These are phyloP conservation scores for Aspergillus terreus DNA, from an alignment of 2,329 filamentous ascomycete species.

Conservation along the genomic window DNA sequence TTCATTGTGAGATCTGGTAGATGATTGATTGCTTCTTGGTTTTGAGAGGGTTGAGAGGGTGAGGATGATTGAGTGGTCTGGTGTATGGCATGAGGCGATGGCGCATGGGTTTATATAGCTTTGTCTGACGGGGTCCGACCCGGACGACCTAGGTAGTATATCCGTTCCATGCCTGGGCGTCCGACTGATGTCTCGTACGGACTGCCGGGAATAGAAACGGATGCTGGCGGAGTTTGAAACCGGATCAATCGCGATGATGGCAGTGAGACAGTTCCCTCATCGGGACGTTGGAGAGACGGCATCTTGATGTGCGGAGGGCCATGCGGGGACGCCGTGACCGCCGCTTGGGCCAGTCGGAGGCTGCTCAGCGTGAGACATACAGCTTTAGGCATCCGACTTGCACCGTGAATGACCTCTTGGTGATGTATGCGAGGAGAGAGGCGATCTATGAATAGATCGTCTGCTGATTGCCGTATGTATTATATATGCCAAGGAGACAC, in stretches of 20 bases:
- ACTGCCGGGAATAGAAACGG: not conserved
- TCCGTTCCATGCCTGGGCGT: not conserved
- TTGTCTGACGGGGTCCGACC: no score
- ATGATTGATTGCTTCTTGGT: not conserved
- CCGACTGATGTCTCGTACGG: not conserved
- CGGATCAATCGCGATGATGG: not conserved
- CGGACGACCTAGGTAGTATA: no score
- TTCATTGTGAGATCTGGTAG: constrained; percentile 22
- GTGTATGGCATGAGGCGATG: not conserved
- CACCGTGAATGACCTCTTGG: no score
- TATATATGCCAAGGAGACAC: no score
- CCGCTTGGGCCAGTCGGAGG: not conserved
- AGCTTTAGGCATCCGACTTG: not conserved
- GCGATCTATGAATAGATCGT: not conserved
- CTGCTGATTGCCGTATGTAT: no score
- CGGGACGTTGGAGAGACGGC: not conserved
- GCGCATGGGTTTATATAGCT: not conserved
- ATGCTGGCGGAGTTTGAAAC: not conserved
- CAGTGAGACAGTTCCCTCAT: not conserved
- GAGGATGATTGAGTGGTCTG: not conserved
- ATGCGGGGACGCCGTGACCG: not conserved
- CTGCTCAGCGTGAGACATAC: not conserved
- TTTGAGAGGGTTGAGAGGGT: not conserved
- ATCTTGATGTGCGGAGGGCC: not conserved
- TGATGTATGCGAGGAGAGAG: no score